phyloP scores from a whole-genome alignment of 2,329 filamentous ascomycete genomes.

The Zymoseptoria brevis region DNA sequence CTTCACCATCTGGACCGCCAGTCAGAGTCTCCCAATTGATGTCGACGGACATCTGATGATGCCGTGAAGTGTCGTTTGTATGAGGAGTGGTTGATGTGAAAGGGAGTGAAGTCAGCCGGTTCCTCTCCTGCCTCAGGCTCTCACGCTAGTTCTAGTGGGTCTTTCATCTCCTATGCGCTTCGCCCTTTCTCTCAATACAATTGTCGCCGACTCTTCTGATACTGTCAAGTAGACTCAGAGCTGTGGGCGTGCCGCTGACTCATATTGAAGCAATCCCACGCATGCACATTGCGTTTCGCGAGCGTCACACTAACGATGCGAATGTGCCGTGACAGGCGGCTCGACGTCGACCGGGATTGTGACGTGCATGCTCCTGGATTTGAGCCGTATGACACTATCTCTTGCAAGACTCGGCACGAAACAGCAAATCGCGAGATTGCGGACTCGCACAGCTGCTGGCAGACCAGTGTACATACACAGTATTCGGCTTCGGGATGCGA shows the following conservation, averaged over 20 bases:
- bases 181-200: not conserved
- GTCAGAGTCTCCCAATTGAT: conserved; percentile 94
- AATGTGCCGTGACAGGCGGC: not conserved
- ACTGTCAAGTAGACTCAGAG: not conserved
- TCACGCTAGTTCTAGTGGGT: not conserved
- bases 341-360: conserved; percentile 6
- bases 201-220: not conserved
- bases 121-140: not conserved
- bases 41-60: conserved; percentile 76
- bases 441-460: not conserved
- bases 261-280: not conserved
- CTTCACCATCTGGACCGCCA: conserved; percentile 75
- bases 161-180: not conserved
- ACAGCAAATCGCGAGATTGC: not conserved
- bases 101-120: not conserved
- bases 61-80: not conserved
- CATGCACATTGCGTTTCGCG: not conserved
- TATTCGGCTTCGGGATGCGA: not conserved
- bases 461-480: not conserved
- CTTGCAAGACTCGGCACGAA: not conserved
- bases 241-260: not conserved
- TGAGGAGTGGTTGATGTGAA: not conserved
- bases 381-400: not conserved
- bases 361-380: conserved; percentile 9
- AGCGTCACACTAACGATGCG: not conserved